Base-by-base conservation (phyloP, 2,329 filamentous ascomycete species). In the Botrytis hyacinthi region DNA sequence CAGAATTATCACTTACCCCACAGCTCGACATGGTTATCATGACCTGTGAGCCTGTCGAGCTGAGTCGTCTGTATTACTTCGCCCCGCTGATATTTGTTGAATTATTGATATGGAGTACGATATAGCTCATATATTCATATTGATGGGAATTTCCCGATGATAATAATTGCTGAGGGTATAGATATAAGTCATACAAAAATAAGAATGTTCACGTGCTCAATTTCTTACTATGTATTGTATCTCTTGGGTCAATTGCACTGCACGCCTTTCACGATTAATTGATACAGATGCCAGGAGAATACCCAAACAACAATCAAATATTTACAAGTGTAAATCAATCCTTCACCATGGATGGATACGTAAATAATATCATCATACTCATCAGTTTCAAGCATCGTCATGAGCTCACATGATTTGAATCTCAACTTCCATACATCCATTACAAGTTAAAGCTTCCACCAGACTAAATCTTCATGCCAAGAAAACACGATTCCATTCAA, bases 11-110 rank as follows among this genome's bases (percentile, higher is more conserved):
- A 40, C 61, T 32, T 20, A 4, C 60, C 37, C 42, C 62, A 68
- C 46, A 42, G 66, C 66, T 42, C 4, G 48, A 69, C 66, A 69
- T 69, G 66, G 48, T 66, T 66, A 12, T 69, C 26, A 69, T 57
- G 1, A 16, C 46, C 32, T 16, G 18, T 44, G 10, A 12, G 62
- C 14, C 26, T 51, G 46, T 37, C 48, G 22, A 69, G 48, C 48
- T 59, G 66, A 59, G 44, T 59, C 35, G 37, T 69, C 14, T 18
- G 40, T 2, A 26, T n/a, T 20, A 60, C n/a, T 60, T n/a, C 42
- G 46, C 67, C 51, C 37, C 40, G 67, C 67, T 40, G 16, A 46
- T 26, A 7, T 35, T 26, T 12, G 44, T 22, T 60, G 5, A 26
- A 10, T 59, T 32, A 29, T 14, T 18, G 48, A 18, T 32, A 40